Conservation (phyloP, 306 rosid species). For the Pterocarpus macrocarpus region DNA sequence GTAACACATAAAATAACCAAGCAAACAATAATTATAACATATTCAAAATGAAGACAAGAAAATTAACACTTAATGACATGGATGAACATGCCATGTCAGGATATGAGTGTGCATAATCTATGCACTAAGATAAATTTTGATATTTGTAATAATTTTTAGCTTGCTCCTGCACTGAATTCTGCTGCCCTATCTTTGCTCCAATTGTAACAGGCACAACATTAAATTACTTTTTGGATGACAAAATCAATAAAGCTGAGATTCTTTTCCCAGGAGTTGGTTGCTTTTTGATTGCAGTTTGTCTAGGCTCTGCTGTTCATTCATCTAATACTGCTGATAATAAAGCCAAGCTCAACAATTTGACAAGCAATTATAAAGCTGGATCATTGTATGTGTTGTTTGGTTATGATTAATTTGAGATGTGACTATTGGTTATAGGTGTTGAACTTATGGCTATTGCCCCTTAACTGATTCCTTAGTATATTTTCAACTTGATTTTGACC, state of each 20-base stretch:
- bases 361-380: conserved; percentile 49
- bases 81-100: not conserved
- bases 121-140: not conserved
- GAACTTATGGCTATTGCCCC: conserved; percentile 5
- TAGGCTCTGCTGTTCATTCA: conserved; percentile 87
- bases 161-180: conserved; percentile 31
- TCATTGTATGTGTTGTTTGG: conserved; percentile 55
- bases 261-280: conserved; percentile 94
- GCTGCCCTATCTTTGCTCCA: conserved; percentile 33
- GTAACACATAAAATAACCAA: not conserved
- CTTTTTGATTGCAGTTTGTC: conserved; percentile 86
- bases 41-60: conserved; percentile 8
- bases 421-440: conserved; percentile 1
- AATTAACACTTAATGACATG: not conserved
- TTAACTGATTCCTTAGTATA: not conserved
- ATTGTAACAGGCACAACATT: conserved; percentile 78
- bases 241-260: conserved; percentile 84
- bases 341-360: conserved; percentile 63
- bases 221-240: conserved; percentile 87
- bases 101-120: conserved; percentile 3
- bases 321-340: conserved; percentile 81
- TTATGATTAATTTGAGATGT: conserved; percentile 8
- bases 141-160: conserved; percentile 4
- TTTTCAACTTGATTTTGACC: conserved; percentile 15
- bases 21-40: not conserved